A percentile compares a stretch with the other conserved stretches of the same genome.
phyloP scores from a whole-genome alignment of 129 eudicot genomes.

The Artemisia annua region DNA sequence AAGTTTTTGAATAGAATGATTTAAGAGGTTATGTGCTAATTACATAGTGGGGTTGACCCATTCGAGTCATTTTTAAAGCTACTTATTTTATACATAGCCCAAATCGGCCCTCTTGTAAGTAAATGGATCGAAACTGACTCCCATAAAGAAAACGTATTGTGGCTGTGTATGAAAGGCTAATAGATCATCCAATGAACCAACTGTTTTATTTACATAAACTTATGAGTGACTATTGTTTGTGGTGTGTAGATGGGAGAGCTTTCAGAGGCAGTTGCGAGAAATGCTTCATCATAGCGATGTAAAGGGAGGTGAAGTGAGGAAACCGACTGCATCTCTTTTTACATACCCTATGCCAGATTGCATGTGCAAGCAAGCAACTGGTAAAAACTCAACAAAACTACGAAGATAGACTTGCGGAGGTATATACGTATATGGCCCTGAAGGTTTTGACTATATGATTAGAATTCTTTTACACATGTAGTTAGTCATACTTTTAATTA shows the following conservation, averaged over 20 bases:
- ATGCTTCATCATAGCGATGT: slow-evolving; percentile 94
- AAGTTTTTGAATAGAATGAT: background rate
- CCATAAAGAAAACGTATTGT: too few relatives aligned
- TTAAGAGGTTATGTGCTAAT: slow-evolving; percentile 3
- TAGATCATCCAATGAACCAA: background rate
- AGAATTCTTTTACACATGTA: slow-evolving; percentile 23
- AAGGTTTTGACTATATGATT: slow-evolving; percentile 17
- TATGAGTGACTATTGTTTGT: slow-evolving; percentile 2
- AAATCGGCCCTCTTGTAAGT: background rate
- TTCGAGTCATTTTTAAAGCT: too few relatives aligned
- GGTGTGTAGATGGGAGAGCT: slow-evolving; percentile 78
- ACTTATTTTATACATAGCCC: background rate
- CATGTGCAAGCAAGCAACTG: slow-evolving; percentile 75
- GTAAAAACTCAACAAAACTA: slow-evolving; percentile 43
- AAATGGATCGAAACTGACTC: too few relatives aligned
- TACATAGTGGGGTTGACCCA: too few relatives aligned
- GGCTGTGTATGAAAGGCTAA: too few relatives aligned
- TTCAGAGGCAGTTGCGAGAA: slow-evolving; percentile 72
- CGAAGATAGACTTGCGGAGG: slow-evolving; percentile 25
- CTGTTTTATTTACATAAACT: background rate
- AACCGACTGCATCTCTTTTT: slow-evolving; percentile 78
- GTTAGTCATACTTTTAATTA: slow-evolving; percentile 17
- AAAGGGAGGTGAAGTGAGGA: slow-evolving; percentile 77
- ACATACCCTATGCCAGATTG: slow-evolving; percentile 97
- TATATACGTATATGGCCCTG: slow-evolving; percentile 14